phyloP scores from a whole-genome alignment of 2,329 filamentous ascomycete genomes.

The Clonostachys byssicola region DNA sequence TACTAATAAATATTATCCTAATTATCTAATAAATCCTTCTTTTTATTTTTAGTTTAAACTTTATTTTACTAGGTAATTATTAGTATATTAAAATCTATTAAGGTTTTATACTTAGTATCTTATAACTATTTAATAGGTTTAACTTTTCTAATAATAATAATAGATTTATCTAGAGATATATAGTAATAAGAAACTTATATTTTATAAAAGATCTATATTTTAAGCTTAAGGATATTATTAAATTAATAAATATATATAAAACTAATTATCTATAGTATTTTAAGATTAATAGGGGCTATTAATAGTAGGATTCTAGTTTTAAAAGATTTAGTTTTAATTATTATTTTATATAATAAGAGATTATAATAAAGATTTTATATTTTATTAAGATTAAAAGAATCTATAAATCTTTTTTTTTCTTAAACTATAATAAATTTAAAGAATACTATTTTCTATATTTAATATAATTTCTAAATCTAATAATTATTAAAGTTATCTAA shows the following conservation, averaged over 20 bases:
- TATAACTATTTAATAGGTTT: neutral
- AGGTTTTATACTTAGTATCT: neutral
- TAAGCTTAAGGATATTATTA: neutral
- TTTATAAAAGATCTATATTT: neutral
- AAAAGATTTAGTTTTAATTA: too few species aligned
- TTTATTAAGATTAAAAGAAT: neutral
- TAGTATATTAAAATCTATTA: neutral
- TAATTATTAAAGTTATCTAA: too few species aligned
- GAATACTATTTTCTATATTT: too few species aligned
- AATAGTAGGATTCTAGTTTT: too few species aligned
- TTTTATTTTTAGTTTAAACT: neutral
- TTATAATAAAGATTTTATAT: too few species aligned
- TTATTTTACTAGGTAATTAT: neutral
- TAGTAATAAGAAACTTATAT: neutral
- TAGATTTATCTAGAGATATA: neutral
- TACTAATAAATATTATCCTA: neutral
- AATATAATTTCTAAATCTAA: too few species aligned
- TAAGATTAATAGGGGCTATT: too few species aligned
- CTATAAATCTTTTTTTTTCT: too few species aligned
- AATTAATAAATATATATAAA: neutral
- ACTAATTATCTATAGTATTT: too few species aligned
- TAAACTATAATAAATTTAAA: too few species aligned
- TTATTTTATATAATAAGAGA: too few species aligned
- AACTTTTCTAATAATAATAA: neutral
- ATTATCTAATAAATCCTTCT: neutral